Evolutionary conservation across 2,329 filamentous ascomycete species (phyloP).

Genomic region (Pseudogymnoascus sp.): DNA sequence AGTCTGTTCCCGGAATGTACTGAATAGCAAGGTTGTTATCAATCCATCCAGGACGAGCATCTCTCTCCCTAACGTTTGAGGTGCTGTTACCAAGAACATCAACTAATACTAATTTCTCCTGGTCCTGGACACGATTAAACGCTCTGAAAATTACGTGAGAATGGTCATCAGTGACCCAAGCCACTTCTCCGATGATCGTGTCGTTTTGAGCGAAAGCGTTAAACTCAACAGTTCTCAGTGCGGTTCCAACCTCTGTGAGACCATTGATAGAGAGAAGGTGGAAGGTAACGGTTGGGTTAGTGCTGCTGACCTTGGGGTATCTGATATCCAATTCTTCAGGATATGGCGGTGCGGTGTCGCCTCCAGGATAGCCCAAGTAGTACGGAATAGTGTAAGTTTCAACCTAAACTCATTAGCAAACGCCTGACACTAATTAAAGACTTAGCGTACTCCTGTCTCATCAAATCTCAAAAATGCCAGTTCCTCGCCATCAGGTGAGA

Average conservation of each 20-base stretch:
- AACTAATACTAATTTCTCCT: slow-evolving; percentile 53
- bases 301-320: slow-evolving; percentile 62
- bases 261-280: slow-evolving; percentile 40
- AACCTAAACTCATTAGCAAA: not conserved
- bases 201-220: slow-evolving; percentile 52
- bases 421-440: not conserved
- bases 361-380: slow-evolving; percentile 46
- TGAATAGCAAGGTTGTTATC: slow-evolving; percentile 47
- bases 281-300: slow-evolving; percentile 56
- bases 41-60: slow-evolving; percentile 41
- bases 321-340: slow-evolving; percentile 53
- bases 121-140: slow-evolving; percentile 61
- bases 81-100: slow-evolving; percentile 41
- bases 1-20: slow-evolving; percentile 39
- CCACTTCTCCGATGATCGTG: slow-evolving; percentile 58
- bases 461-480: slow-evolving; percentile 50
- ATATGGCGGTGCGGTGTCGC: slow-evolving; percentile 50
- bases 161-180: slow-evolving; percentile 55
- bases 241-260: slow-evolving; percentile 35
- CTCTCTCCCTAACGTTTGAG: slow-evolving; percentile 40
- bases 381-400: slow-evolving; percentile 56
- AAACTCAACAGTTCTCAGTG: slow-evolving; percentile 40
- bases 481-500: slow-evolving; percentile 46
- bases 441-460: slow-evolving; percentile 52
- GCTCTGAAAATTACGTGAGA: slow-evolving; percentile 54